Conservation (phyloP, 2,329 filamentous ascomycete species). For the Alternaria solani region DNA sequence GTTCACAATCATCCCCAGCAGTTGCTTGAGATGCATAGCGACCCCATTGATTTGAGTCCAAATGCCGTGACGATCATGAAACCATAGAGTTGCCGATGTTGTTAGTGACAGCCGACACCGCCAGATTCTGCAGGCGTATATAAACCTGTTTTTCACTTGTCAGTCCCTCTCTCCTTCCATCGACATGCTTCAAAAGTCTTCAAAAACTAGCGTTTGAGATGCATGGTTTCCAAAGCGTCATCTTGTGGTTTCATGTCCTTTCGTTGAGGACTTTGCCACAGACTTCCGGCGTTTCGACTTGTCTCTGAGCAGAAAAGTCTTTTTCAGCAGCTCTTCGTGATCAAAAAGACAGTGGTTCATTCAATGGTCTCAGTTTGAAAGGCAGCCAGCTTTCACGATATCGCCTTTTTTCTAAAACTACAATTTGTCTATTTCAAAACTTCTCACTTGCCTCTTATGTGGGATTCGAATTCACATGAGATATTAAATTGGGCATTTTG, state of each 20-base stretch:
- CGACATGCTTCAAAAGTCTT: not conserved
- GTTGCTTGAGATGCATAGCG: accelerated
- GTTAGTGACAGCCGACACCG: not conserved
- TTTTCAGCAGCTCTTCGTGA: not conserved
- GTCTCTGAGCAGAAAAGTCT: not conserved
- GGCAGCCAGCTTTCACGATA: accelerated
- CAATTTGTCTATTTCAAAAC: not conserved
- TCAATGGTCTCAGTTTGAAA: not conserved
- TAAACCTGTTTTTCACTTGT: not conserved
- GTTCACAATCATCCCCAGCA: not conserved
- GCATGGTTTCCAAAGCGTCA: not conserved
- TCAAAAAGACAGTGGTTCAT: not conserved
- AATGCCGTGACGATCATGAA: not conserved
- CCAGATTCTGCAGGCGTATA: not conserved
- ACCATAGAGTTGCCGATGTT: not conserved
- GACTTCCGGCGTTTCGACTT: accelerated
- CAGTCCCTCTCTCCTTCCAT: no score
- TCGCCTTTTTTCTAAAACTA: not conserved
- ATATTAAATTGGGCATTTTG: no score
- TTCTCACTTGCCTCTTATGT: not conserved
- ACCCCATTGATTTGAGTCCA: accelerated
- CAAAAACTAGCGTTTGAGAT: not conserved
- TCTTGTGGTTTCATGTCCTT: not conserved
- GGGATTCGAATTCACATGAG: not conserved
- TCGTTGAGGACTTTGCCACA: not conserved